Evolutionary conservation across 495 filamentous ascomycete species (phyloP).

Genomic region (Elaphomyces granulatus): DNA sequence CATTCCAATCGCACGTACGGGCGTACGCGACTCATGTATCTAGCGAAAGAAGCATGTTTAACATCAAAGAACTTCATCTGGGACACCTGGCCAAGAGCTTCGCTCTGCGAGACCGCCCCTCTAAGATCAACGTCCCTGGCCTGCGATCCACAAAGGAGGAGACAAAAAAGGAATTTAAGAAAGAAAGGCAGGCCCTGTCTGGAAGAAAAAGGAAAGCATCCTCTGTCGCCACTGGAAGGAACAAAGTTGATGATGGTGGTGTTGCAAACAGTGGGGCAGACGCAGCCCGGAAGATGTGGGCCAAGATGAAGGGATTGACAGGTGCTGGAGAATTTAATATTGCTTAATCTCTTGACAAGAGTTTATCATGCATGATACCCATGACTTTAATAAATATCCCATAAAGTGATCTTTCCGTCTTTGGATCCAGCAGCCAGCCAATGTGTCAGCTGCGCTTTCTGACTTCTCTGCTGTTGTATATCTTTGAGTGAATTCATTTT

Average conservation of each 20-base stretch:
- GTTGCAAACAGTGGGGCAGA: slow-evolving; percentile 38
- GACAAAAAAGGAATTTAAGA: slow-evolving; percentile 35
- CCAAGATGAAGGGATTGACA: slow-evolving; percentile 66
- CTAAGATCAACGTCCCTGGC: slow-evolving; percentile 65
- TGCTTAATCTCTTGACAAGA: slow-evolving; percentile 35
- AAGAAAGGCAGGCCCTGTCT: slow-evolving; percentile 21
- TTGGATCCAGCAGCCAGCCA: slow-evolving; percentile 89
- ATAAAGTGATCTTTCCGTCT: slow-evolving; percentile 90
- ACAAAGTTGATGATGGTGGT: slow-evolving; percentile 25
- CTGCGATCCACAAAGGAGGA: slow-evolving; percentile 32
- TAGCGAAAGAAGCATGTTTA: slow-evolving; percentile 68
- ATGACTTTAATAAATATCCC: slow-evolving; percentile 72
- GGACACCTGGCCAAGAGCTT: slow-evolving; percentile 93
- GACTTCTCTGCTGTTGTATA: slow-evolving; percentile 48
- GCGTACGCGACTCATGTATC: slow-evolving; percentile 90
- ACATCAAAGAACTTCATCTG: slow-evolving; percentile 76
- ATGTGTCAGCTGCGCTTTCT: slow-evolving; percentile 54
- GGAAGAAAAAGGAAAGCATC: slow-evolving; percentile 25
- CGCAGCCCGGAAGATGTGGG: slow-evolving; percentile 58
- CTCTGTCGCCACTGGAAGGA: slow-evolving; percentile 5
- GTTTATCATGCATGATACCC: neutral
- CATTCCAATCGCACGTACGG: slow-evolving; percentile 80
- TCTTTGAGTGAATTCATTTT: slow-evolving; percentile 20
- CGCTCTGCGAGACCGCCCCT: slow-evolving; percentile 73
- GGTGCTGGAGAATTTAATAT: slow-evolving; percentile 66